A percentile compares a stretch with the other conserved stretches of the same genome.
phyloP scores from a whole-genome alignment of 73 alveolate genomes.

The Paramecium primaurelia region DNA sequence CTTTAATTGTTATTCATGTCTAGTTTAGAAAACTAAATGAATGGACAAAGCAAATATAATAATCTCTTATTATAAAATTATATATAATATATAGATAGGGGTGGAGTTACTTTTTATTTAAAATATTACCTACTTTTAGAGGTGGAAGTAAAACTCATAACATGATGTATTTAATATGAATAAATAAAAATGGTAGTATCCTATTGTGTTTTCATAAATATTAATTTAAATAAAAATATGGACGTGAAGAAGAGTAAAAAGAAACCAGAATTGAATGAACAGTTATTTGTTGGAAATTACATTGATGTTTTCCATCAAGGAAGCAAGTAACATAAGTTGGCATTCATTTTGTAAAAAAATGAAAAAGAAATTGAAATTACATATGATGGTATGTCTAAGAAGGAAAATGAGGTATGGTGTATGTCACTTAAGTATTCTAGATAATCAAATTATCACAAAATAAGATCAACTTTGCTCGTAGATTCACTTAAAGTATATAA shows the following conservation, averaged over 20 bases:
- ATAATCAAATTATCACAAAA: neutral
- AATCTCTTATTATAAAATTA: neutral
- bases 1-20: neutral
- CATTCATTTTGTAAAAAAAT: neutral
- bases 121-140: neutral
- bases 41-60: neutral
- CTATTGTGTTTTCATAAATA: neutral
- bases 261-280: constrained; percentile 41
- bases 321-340: neutral
- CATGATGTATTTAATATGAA: neutral
- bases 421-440: neutral
- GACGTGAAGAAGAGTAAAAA: constrained; percentile 2
- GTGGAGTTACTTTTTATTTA: neutral
- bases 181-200: constrained; percentile 1
- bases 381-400: constrained; percentile 20
- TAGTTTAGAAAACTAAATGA: neutral
- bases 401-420: constrained; percentile 11
- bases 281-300: constrained; percentile 41
- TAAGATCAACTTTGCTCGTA: neutral
- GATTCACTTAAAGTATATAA: neutral
- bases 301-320: constrained; percentile 13
- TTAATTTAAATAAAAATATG: constrained; percentile 28
- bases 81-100: neutral
- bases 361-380: constrained; percentile 30
- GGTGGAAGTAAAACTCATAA: neutral